A percentile compares a stretch with the other conserved stretches of the same genome.
phyloP scores from a whole-genome alignment of 1,284 basidiomycete species.

The Ganoderma boninense region DNA sequence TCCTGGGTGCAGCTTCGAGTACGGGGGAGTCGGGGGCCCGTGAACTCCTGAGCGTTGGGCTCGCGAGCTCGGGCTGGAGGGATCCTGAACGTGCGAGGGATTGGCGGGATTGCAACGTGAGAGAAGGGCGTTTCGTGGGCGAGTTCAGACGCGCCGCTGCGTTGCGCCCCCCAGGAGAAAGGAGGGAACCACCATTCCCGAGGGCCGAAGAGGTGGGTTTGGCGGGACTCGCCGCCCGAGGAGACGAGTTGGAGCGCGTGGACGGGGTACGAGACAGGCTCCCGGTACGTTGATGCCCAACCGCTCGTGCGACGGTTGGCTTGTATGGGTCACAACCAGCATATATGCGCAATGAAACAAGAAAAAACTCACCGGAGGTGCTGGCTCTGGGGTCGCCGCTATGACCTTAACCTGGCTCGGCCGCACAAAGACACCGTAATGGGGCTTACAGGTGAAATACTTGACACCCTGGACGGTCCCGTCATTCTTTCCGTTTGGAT shows the following conservation, averaged over 20 bases:
- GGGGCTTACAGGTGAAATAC: slow-evolving; percentile 87
- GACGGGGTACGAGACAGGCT: slow-evolving; percentile 48
- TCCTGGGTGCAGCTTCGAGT: slow-evolving; percentile 29
- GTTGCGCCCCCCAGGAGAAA: slow-evolving; percentile 37
- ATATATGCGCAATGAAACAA: slow-evolving; percentile 3
- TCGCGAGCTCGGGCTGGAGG: slow-evolving; percentile 28
- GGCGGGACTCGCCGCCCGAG: slow-evolving; percentile 52
- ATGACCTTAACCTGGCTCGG: slow-evolving; percentile 85
- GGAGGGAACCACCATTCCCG: slow-evolving; percentile 21
- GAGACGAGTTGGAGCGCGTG: slow-evolving; percentile 47
- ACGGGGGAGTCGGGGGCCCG: slow-evolving; percentile 34
- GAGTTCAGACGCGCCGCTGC: slow-evolving; percentile 45
- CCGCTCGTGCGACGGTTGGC: slow-evolving; percentile 37
- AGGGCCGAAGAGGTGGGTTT: slow-evolving; percentile 39
- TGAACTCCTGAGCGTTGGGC: slow-evolving; percentile 37
- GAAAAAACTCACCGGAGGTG: slow-evolving; percentile 32
- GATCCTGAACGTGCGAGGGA: slow-evolving; percentile 44
- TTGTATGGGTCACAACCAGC: slow-evolving; percentile 17
- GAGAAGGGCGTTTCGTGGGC: slow-evolving; percentile 50
- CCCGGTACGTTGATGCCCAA: slow-evolving; percentile 50
- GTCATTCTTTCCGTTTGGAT: slow-evolving; percentile 94
- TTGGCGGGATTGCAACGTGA: slow-evolving; percentile 44
- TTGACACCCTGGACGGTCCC: slow-evolving; percentile 84
- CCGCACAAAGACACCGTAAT: slow-evolving; percentile 91
- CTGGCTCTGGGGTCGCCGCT: slow-evolving; percentile 51